phyloP scores from a whole-genome alignment of 352 stramenopile genomes.

The Phytopythium mirpurense region DNA sequence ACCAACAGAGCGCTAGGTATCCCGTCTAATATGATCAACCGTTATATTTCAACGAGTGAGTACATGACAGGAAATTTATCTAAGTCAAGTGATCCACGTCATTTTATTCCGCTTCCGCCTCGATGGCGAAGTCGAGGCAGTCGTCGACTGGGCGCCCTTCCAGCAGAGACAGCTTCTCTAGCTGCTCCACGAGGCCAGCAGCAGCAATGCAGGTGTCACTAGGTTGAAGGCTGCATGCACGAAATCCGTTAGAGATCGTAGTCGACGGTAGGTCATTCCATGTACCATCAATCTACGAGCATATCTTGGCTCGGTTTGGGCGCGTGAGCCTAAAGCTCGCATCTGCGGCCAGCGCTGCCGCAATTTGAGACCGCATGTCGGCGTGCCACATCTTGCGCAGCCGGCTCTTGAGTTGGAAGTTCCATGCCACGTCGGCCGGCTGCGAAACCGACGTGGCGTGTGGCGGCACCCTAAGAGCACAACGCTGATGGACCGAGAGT shows the following conservation, averaged over 20 bases:
- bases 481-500: background rate
- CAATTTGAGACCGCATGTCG: background rate
- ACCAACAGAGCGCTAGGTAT: too few relatives aligned
- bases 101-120: too few relatives aligned
- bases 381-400: background rate
- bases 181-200: background rate
- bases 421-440: constrained; percentile 3
- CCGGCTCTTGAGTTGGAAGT: background rate
- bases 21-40: too few relatives aligned
- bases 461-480: background rate
- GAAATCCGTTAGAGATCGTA: background rate
- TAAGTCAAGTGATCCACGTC: too few relatives aligned
- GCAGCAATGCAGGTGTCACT: background rate
- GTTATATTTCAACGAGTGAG: too few relatives aligned
- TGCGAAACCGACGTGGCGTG: constrained; percentile 4
- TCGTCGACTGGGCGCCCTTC: background rate
- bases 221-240: background rate
- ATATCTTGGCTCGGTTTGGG: background rate
- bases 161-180: background rate
- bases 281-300: background rate
- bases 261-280: background rate
- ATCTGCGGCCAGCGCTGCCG: background rate
- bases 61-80: too few relatives aligned
- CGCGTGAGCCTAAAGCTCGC: background rate
- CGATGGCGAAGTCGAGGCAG: too few relatives aligned